These are phyloP conservation scores for Vitrella brassicaformis DNA, from an alignment of 73 alveolate genomes.

Conservation along the genomic window DNA sequence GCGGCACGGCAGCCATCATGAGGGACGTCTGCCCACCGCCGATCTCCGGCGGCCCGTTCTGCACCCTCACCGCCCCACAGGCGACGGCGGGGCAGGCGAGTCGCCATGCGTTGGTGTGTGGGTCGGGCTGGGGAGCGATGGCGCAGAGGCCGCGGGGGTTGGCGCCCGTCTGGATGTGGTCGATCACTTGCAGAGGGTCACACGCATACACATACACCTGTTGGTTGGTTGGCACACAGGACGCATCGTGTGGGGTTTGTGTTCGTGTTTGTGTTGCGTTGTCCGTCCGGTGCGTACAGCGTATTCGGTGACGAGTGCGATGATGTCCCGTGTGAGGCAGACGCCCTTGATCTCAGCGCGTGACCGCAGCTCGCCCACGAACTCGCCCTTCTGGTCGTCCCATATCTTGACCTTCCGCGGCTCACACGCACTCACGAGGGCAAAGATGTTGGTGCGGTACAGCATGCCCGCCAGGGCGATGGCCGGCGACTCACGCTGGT, in stretches of 20 bases:
- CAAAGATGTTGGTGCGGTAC: conserved; percentile 60
- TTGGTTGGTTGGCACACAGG: neutral
- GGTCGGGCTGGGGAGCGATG: neutral
- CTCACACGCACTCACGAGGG: conserved; percentile 57
- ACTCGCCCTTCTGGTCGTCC: conserved; percentile 73
- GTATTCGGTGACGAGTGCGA: conserved; percentile 21
- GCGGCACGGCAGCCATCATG: neutral
- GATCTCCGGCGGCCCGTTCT: neutral
- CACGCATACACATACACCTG: neutral
- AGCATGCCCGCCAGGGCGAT: conserved; percentile 64
- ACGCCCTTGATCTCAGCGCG: conserved; percentile 51
- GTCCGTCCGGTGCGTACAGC: neutral
- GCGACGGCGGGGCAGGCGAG: neutral
- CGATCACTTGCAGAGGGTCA: neutral
- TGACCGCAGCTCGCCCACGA: conserved; percentile 57
- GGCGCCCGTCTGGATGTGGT: neutral
- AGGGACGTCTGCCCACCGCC: neutral
- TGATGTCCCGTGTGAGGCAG: conserved; percentile 58
- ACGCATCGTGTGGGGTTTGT: neutral
- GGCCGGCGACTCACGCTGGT: no score
- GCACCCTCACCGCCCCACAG: neutral
- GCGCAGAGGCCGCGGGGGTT: neutral
- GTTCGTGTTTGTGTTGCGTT: neutral
- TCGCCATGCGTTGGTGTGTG: neutral
- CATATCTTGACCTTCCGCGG: conserved; percentile 60